Evolutionary conservation across 768 basidiomycete genomes (phyloP).

Genomic region (Cyathus striatus): DNA sequence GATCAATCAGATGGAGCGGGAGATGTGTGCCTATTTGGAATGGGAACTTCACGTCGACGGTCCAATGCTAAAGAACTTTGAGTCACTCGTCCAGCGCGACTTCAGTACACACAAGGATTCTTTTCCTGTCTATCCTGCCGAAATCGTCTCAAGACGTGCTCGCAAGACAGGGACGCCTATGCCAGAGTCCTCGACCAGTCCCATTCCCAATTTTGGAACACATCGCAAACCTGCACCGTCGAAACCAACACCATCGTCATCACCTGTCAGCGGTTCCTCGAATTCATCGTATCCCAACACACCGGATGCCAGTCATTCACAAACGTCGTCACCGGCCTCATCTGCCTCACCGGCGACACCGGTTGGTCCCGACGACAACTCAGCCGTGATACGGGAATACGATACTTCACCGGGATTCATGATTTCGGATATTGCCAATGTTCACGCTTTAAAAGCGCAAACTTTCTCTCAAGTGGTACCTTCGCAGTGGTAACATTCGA

Average conservation of each 20-base stretch:
- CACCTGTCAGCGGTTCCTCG: slow-evolving; percentile 18
- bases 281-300: slow-evolving; percentile 43
- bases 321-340: slow-evolving; percentile 53
- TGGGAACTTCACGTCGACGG: slow-evolving; percentile 85
- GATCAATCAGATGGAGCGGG: slow-evolving; percentile 96
- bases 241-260: slow-evolving; percentile 24
- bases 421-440: slow-evolving; percentile 19
- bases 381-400: slow-evolving; percentile 42
- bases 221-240: slow-evolving; percentile 27
- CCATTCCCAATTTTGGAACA: slow-evolving; percentile 41
- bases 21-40: slow-evolving; percentile 90
- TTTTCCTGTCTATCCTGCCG: slow-evolving; percentile 60
- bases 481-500: slow-evolving; percentile 48
- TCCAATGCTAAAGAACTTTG: slow-evolving; percentile 53
- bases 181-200: slow-evolving; percentile 38
- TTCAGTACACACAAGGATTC: slow-evolving; percentile 42
- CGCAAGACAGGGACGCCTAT: slow-evolving; percentile 37
- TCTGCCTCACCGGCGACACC: slow-evolving; percentile 61
- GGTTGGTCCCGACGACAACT: slow-evolving; percentile 42
- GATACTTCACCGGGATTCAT: slow-evolving; percentile 35
- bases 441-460: slow-evolving; percentile 48
- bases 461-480: slow-evolving; percentile 65
- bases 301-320: slow-evolving; percentile 47
- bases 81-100: slow-evolving; percentile 53
- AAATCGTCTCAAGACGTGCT: slow-evolving; percentile 58